Evolutionary conservation across 163 green algal genomes (phyloP).

Genomic region (Scenedesmus sp.): DNA sequence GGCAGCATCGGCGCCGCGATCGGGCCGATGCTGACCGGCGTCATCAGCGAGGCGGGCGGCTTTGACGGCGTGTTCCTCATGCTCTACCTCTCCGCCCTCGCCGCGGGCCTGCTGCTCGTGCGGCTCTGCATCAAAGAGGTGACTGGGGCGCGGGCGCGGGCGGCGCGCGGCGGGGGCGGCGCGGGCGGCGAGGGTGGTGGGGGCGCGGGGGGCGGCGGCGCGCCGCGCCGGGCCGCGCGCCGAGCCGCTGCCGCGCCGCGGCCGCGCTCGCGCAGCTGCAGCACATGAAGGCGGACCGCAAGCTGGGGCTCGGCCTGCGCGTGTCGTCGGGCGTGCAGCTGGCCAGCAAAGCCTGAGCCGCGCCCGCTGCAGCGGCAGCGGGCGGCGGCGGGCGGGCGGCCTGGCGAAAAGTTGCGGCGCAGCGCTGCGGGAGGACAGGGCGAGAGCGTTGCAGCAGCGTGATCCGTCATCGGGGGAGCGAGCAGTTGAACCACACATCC

Average conservation of each 20-base stretch:
- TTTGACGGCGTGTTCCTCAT: conserved; percentile 92
- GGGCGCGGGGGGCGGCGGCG: too few species aligned
- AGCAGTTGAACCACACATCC: too few species aligned
- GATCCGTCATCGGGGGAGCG: too few species aligned
- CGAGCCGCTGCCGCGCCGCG: too few species aligned
- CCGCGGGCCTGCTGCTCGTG: conserved; percentile 73
- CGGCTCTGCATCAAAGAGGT: conserved; percentile 42
- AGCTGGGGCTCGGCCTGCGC: conserved; percentile 23
- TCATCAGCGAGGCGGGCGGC: conserved; percentile 78
- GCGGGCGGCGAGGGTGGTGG: too few species aligned
- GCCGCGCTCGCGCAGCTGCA: conserved; percentile 41
- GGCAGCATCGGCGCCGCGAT: conserved; percentile 91
- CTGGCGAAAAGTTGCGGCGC: too few species aligned
- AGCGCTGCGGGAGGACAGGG: too few species aligned
- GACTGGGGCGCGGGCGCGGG: too few species aligned
- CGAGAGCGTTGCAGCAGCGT: too few species aligned
- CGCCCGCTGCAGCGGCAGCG: not conserved
- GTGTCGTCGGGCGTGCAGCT: conserved; percentile 44
- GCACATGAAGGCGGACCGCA: conserved; percentile 24
- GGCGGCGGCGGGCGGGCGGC: too few species aligned
- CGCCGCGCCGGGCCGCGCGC: too few species aligned
- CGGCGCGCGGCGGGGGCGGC: too few species aligned
- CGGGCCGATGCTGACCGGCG: conserved; percentile 91
- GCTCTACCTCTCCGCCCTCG: conserved; percentile 77
- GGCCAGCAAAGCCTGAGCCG: conserved; percentile 4